phyloP scores from a whole-genome alignment of 1,139 yeast species.

The Debaryomyces sp. region DNA sequence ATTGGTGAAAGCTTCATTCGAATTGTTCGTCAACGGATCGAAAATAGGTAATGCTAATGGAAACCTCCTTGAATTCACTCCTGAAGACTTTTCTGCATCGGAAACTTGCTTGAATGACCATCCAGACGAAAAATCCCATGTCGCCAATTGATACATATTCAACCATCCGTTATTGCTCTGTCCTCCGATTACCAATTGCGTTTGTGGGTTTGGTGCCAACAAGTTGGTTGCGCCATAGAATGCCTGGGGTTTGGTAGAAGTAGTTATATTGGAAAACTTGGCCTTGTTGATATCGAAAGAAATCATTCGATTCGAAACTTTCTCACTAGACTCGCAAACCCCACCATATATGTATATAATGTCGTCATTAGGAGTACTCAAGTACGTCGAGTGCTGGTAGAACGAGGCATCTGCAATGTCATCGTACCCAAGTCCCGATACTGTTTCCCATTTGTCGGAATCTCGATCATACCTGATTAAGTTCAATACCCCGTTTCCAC shows the following conservation, averaged over 20 bases:
- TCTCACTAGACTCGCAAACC: constrained; percentile 19
- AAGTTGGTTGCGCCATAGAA: constrained; percentile 46
- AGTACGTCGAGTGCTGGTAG: constrained; percentile 33
- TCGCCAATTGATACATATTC: constrained; percentile 49
- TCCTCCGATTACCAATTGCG: constrained; percentile 46
- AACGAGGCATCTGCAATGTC: constrained; percentile 32
- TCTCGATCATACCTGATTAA: constrained; percentile 26
- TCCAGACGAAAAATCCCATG: constrained; percentile 48
- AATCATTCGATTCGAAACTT: constrained; percentile 32
- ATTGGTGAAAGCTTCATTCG: constrained; percentile 20
- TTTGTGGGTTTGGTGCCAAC: constrained; percentile 43
- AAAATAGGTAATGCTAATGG: constrained; percentile 43
- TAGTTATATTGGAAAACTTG: constrained; percentile 37
- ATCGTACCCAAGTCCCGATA: constrained; percentile 21
- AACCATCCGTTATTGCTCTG: constrained; percentile 44
- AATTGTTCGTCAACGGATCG: constrained; percentile 22
- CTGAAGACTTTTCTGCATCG: constrained; percentile 12
- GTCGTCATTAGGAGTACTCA: constrained; percentile 29
- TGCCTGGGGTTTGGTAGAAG: constrained; percentile 46
- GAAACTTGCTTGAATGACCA: constrained; percentile 41
- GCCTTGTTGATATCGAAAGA: constrained; percentile 32
- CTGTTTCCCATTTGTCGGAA: constrained; percentile 26
- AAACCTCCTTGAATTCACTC: constrained; percentile 32
- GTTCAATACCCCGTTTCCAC: constrained; percentile 32
- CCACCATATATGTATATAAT: constrained; percentile 48